These are phyloP conservation scores for Pichia nanzhaoensis DNA, from an alignment of 805 yeast genomes.

Conservation along the genomic window DNA sequence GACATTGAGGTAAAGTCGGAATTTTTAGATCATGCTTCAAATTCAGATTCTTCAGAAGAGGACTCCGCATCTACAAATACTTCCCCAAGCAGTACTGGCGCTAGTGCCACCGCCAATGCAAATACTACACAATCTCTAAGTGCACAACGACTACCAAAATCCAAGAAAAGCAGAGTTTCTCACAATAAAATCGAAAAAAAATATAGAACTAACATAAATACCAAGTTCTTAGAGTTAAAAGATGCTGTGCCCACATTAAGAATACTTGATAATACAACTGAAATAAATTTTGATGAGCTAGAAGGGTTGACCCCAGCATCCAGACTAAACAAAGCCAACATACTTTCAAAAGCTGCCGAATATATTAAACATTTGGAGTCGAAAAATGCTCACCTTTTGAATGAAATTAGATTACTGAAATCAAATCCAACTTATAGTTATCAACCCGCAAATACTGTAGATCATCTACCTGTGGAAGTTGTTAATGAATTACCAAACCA, in stretches of 20 bases:
- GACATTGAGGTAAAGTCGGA: too few relatives aligned
- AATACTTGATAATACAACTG: conserved; percentile 37
- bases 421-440: conserved; percentile 6
- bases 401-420: conserved; percentile 40
- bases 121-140: neutral
- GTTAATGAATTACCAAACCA: conserved; percentile 7
- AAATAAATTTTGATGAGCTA: conserved; percentile 37
- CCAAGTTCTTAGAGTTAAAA: conserved; percentile 59
- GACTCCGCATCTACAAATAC: too few relatives aligned
- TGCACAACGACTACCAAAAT: conserved; percentile 30
- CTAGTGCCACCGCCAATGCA: too few relatives aligned
- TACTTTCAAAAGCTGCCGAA: conserved; percentile 71
- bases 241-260: conserved; percentile 76
- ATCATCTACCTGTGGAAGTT: conserved; percentile 10
- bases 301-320: conserved; percentile 74
- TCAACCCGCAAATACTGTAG: conserved; percentile 2
- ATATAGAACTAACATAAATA: conserved; percentile 70
- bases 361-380: conserved; percentile 67
- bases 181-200: conserved; percentile 80
- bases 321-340: conserved; percentile 72
- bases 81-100: too few relatives aligned
- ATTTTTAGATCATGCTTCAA: too few relatives aligned
- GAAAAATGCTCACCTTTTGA: conserved; percentile 43
- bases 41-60: too few relatives aligned
- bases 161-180: conserved; percentile 41